phyloP scores from a whole-genome alignment of 2,329 filamentous ascomycete species.

The Colletotrichum destructivum region DNA sequence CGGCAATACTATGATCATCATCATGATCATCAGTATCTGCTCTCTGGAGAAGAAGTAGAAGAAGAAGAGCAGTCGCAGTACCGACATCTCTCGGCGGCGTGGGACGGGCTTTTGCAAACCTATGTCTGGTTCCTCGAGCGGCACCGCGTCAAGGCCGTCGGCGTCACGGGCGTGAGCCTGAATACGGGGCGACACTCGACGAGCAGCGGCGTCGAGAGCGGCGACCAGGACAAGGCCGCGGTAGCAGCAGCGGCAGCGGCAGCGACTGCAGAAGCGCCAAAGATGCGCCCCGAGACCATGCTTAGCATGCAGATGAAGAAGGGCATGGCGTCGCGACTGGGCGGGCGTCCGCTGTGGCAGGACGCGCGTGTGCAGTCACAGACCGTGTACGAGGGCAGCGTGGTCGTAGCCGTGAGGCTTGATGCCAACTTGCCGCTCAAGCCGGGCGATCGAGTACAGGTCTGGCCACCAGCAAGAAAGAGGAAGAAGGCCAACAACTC shows the following conservation, averaged over 20 bases:
- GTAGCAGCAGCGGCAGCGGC: not conserved
- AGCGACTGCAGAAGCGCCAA: not conserved
- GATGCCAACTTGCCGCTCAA: conserved; percentile 32
- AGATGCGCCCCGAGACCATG: conserved; percentile 35
- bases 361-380: conserved; percentile 31
- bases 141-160: conserved; percentile 38
- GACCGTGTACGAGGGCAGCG: conserved; percentile 19
- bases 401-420: conserved; percentile 20
- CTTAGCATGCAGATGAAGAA: conserved; percentile 41
- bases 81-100: conserved; percentile 28
- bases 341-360: conserved; percentile 34
- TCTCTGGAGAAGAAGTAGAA: not conserved
- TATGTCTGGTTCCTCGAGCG: conserved; percentile 39
- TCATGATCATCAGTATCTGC: not conserved
- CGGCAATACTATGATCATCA: too few relatives aligned
- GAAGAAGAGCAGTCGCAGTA: conserved; percentile 6
- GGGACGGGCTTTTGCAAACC: conserved; percentile 35
- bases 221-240: conserved; percentile 19
- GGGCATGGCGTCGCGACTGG: conserved; percentile 35
- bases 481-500: conserved; percentile 5
- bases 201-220: conserved; percentile 36
- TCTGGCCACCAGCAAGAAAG: conserved; percentile 32
- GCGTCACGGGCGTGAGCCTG: conserved; percentile 33
- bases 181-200: conserved; percentile 35
- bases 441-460: conserved; percentile 33